Evolutionary conservation across 805 yeast genomes (phyloP), one percentile per base, ranked within the genome.

Genomic region (Zygotorulaspora danielsina): DNA sequence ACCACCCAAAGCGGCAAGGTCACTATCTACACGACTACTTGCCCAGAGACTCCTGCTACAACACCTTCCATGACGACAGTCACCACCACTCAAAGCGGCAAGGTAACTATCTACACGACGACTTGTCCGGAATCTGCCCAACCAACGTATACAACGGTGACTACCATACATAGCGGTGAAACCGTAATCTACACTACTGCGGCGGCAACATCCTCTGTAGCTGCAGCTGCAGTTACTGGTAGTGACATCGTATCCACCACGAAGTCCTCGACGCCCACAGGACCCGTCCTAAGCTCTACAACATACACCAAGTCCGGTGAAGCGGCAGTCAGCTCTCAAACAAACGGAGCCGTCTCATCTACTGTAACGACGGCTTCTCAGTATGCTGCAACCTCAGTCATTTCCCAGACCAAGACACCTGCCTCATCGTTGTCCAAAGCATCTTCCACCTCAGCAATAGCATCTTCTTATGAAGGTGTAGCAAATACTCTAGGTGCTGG

Each of bases 181-280:
- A 31, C 41, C 10, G 30, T 24, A 2, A 21, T 26, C 1, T 12
- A 26, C 17, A 15, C 39, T 22, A 7, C 36, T 2, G 20, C 16
- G 4, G 32, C n/a, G 6, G 17, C 36, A 5, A 21, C 36, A 6
- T 11, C 36, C 12, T 20, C 22, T n/a, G 16, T 10, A 15, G 18
- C 36, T 17, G 25, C 39, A 11, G 28, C 41, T 12, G 19, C 46
- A 22, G 32, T 39, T 17, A 19, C 37, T 4, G 19, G 34, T 27
- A 11, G 36, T 2, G 34, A 27, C 9, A 21, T 10, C 10, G 10
- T 21, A 21, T 21, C 7, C 24, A 21, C 24, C 9, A 21, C 24
- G 10, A 21, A 7, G 9, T 10, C 7, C 7, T 8, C 24, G 9
- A 21, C 24, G 9, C 24, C 7, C 7, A 21, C 24, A 7, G 24